Evolutionary conservation across 441 rosid species (phyloP).

Genomic region (Mallotus repandus): DNA sequence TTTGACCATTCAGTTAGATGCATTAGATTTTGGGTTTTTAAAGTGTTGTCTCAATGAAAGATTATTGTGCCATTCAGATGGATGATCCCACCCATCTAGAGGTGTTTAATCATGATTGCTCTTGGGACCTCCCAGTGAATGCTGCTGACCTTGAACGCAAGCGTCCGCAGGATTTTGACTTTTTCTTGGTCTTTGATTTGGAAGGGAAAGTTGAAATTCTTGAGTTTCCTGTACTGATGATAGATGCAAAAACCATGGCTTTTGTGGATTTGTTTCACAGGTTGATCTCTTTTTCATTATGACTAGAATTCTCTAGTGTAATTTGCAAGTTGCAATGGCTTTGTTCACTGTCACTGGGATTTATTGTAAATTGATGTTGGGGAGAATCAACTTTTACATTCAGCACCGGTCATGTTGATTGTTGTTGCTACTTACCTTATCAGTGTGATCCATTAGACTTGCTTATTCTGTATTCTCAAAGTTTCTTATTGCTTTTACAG

Average conservation of each 20-base stretch:
- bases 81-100: constrained; percentile 71
- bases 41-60: background rate
- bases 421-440: background rate
- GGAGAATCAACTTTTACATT: background rate
- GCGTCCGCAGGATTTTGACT: constrained; percentile 61
- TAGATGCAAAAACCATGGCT: constrained; percentile 65
- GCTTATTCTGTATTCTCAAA: constrained; percentile 16
- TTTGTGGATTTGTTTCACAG: constrained; percentile 85
- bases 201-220: constrained; percentile 94
- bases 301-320: background rate
- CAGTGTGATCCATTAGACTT: background rate
- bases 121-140: constrained; percentile 54
- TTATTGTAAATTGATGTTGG: background rate
- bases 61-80: constrained; percentile 43
- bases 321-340: constrained; percentile 6
- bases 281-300: constrained; percentile 34
- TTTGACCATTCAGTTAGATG: background rate
- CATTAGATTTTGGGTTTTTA: background rate
- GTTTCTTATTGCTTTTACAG: constrained; percentile 32
- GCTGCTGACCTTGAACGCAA: constrained; percentile 37
- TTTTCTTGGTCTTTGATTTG: constrained; percentile 82
- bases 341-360: background rate
- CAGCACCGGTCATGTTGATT: background rate
- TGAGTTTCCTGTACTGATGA: constrained; percentile 77
- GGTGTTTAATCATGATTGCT: constrained; percentile 68